phyloP scores from a whole-genome alignment of 1,284 basidiomycete genomes.

The Microbotryum intermedium region DNA sequence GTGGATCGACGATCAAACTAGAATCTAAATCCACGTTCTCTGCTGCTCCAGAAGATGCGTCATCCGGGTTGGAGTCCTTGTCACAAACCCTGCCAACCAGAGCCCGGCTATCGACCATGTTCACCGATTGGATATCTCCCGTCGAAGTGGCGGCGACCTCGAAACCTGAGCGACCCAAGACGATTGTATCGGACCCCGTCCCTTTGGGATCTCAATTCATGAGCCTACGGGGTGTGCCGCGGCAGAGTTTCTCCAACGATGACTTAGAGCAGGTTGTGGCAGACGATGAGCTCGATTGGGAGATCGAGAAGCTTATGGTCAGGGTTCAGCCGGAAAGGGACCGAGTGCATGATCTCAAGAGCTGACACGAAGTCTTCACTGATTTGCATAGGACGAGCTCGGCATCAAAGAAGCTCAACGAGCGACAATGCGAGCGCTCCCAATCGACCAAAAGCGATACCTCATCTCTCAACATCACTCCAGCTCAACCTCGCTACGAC shows the following conservation, averaged over 20 bases:
- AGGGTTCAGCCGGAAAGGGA: slow-evolving; percentile 30
- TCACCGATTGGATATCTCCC: slow-evolving; percentile 28
- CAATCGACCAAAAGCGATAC: slow-evolving; percentile 59
- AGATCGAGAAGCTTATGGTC: slow-evolving; percentile 59
- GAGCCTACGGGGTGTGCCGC: not conserved
- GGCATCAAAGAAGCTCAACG: slow-evolving; percentile 63
- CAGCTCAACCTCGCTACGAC: slow-evolving; percentile 46
- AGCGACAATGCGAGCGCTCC: slow-evolving; percentile 55
- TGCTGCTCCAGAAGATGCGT: not conserved
- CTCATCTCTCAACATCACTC: slow-evolving; percentile 44
- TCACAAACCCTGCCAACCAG: not conserved
- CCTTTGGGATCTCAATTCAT: slow-evolving; percentile 6
- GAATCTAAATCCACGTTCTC: not conserved
- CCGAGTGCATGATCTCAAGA: not conserved
- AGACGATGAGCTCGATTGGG: slow-evolving; percentile 39
- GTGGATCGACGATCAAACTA: not conserved
- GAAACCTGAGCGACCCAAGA: not conserved
- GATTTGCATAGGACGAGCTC: slow-evolving; percentile 52
- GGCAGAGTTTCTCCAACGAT: slow-evolving; percentile 37
- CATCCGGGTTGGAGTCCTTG: too few relatives aligned
- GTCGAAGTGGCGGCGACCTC: not conserved
- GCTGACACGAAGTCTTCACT: not conserved
- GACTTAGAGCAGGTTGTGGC: slow-evolving; percentile 50
- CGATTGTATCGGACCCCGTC: slow-evolving; percentile 26
- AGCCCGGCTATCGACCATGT: slow-evolving; percentile 30